Evolutionary conservation across 805 yeast species (phyloP).

Genomic region (Hermanozyma aechmeae): DNA sequence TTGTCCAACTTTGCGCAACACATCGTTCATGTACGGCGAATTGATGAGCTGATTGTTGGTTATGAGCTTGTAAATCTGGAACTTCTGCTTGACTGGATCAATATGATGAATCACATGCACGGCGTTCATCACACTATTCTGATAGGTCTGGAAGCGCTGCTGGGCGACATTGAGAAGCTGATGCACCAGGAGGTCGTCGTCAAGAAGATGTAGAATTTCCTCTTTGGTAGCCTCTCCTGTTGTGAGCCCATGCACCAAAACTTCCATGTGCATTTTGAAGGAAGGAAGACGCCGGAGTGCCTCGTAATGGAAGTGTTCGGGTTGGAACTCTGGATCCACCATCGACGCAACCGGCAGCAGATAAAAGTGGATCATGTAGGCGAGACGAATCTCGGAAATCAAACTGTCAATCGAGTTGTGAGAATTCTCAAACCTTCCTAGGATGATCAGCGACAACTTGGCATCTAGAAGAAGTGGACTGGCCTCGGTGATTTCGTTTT

Average conservation of each 20-base stretch:
- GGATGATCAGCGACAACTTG: conserved; percentile 16
- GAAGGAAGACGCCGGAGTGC: conserved; percentile 26
- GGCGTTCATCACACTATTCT: conserved; percentile 16
- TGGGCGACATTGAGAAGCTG: conserved; percentile 10
- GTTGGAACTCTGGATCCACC: conserved; percentile 6
- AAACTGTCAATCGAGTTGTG: conserved; percentile 33
- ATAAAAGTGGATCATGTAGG: conserved; percentile 32
- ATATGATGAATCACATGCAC: conserved; percentile 15
- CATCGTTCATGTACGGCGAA: conserved; percentile 15
- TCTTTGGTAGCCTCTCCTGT: too few species aligned
- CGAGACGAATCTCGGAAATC: conserved; percentile 25
- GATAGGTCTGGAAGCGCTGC: conserved; percentile 14
- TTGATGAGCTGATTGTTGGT: conserved; percentile 18
- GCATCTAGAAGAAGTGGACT: conserved; percentile 16
- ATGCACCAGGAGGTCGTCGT: conserved; percentile 7
- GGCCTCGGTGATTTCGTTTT: conserved; percentile 12
- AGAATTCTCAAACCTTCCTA: conserved; percentile 25
- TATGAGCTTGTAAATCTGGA: conserved; percentile 22
- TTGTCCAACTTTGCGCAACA: conserved; percentile 4
- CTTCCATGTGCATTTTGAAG: conserved; percentile 26
- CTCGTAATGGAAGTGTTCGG: conserved; percentile 10
- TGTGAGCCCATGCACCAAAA: conserved; percentile 6
- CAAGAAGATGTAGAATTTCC: conserved; percentile 9
- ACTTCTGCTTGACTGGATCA: conserved; percentile 12
- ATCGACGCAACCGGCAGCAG: conserved; percentile 25